These are phyloP conservation scores for Pelargonium nanum DNA, from an alignment of 345 rosid species.

Conservation along the genomic window DNA sequence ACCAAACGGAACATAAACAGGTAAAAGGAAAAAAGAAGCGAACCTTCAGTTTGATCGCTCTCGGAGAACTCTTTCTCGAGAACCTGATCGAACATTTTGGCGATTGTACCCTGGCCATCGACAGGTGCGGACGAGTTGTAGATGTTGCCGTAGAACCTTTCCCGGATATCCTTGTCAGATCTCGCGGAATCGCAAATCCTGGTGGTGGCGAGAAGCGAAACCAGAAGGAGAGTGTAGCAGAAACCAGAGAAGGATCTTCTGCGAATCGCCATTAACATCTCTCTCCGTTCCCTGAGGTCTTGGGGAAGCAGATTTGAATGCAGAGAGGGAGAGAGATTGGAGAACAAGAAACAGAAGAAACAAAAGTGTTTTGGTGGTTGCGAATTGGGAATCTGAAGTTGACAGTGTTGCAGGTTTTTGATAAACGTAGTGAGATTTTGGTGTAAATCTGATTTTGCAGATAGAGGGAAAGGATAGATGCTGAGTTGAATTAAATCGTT, in stretches of 20 bases:
- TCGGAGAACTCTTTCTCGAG: constrained; percentile 92
- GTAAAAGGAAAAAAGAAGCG: constrained; percentile 4
- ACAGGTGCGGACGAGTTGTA: constrained; percentile 60
- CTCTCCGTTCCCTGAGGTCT: neutral
- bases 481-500: neutral
- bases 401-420: neutral
- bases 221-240: constrained; percentile 22
- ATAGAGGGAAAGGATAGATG: neutral
- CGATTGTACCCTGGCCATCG: constrained; percentile 65
- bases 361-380: neutral
- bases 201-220: constrained; percentile 20
- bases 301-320: neutral
- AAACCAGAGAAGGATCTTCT: neutral
- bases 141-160: constrained; percentile 81
- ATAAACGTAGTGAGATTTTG: neutral
- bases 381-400: neutral
- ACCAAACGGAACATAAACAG: neutral
- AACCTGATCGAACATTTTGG: constrained; percentile 88
- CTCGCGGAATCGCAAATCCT: constrained; percentile 30
- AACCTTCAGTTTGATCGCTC: constrained; percentile 87
- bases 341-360: neutral
- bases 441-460: neutral
- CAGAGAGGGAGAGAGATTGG: neutral
- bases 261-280: neutral
- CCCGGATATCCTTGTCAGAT: constrained; percentile 82